Evolutionary conservation across 257 asterid species (phyloP), one percentile per base, ranked within the genome.

Genomic region (Ligustrum vulgare): DNA sequence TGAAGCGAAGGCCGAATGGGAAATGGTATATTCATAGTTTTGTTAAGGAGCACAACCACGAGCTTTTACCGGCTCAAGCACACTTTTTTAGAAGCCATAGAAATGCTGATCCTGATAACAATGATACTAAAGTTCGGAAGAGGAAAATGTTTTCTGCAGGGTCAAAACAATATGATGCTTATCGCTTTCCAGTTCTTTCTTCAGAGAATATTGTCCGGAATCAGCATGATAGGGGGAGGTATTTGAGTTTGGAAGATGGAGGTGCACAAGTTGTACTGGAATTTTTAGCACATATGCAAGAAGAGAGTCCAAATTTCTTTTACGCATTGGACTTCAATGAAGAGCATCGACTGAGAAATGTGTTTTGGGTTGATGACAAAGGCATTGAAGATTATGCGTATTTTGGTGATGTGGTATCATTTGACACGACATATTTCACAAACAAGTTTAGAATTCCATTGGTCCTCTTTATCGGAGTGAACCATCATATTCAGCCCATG

Each of bases 341-440:
- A 76, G 97, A 86, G 85, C 94, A 90, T 79, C 88, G 88, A 22
- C 79, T 94, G 82, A 92, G 98, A 72, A 92, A 92, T 72, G 92
- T 94, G 84, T 89, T 94, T 70, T 94, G 98, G 98, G 94, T 87
- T 73, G 98, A 94, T n/a, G 86, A 93, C 33, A 94, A 89, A 83
- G 98, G 97, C 12, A 82, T 88, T 76, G 91, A 90, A 36, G 97
- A 89, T 74, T 94, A 86, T 75, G 73, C 84, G 3, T 71, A 82
- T 63, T 92, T 92, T 73, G 86, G 91, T 10, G 96, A 94, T 70
- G 96, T 87, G 74, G 97, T 90, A 79, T 89, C 94, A 69, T 79
- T 94, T 34, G 97, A 94, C 75, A 88, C 86, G 36, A 81, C 87
- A 31, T 92, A 89, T 84, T 90, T 86, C 78, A 69, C 83, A 0